Evolutionary conservation across 169 alveolate species (phyloP).

Genomic region (Cryptosporidium viatorum): DNA sequence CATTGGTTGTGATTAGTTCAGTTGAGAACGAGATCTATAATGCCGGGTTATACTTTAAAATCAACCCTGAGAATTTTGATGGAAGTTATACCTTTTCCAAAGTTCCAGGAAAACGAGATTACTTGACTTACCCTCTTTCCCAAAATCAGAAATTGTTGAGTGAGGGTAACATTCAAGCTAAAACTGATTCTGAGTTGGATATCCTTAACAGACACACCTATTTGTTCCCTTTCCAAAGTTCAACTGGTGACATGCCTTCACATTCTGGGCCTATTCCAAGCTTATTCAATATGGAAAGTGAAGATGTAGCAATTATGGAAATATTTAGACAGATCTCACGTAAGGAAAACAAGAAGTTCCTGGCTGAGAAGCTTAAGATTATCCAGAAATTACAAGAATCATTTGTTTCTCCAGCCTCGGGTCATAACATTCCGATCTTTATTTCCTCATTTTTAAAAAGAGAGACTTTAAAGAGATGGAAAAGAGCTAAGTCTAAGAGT

Average conservation of each 20-base stretch:
- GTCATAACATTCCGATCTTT: neutral
- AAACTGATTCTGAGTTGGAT: neutral
- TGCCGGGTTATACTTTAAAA: neutral
- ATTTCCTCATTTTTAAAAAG: neutral
- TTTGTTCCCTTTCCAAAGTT: neutral
- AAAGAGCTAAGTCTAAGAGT: neutral
- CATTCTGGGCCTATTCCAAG: neutral
- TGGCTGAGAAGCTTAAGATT: neutral
- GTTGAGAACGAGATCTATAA: neutral
- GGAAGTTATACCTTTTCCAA: neutral
- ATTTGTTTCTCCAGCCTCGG: neutral
- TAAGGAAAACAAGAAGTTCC: neutral
- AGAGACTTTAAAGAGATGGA: neutral
- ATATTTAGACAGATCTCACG: neutral
- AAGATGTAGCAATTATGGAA: neutral
- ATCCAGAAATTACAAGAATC: neutral
- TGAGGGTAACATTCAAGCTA: neutral
- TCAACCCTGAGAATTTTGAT: neutral
- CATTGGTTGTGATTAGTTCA: conserved; percentile 15
- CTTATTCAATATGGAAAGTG: neutral
- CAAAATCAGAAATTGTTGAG: neutral
- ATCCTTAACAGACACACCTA: conserved; percentile 6
- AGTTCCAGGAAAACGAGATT: neutral
- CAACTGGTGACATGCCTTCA: neutral
- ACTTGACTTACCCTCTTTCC: conserved; percentile 19